Evolutionary conservation across 2,329 filamentous ascomycete species (phyloP).

Genomic region (Exophiala bonariae): DNA sequence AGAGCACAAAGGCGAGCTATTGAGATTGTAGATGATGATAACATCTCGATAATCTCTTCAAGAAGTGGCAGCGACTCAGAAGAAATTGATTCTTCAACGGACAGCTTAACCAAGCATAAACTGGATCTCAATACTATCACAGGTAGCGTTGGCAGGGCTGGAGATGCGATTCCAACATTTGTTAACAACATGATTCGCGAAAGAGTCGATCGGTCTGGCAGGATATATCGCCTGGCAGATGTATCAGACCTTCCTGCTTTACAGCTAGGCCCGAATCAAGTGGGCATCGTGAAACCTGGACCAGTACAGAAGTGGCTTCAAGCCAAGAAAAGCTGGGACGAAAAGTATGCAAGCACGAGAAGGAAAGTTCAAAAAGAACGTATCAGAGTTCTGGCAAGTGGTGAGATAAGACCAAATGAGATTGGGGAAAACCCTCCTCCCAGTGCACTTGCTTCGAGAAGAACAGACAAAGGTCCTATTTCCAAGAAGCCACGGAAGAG

Average conservation of each 20-base stretch:
- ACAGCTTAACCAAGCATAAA: constrained; percentile 23
- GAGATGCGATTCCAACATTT: constrained; percentile 79
- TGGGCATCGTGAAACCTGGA: constrained; percentile 77
- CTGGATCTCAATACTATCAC: constrained; percentile 21
- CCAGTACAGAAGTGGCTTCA: constrained; percentile 82
- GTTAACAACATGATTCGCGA: constrained; percentile 89
- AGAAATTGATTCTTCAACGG: constrained; percentile 16
- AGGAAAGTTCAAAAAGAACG: constrained; percentile 71
- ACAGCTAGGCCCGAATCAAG: constrained; percentile 60
- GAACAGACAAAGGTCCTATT: constrained; percentile 47
- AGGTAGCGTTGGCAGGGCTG: constrained; percentile 74
- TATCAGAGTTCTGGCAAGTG: constrained; percentile 69
- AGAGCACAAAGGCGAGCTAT: constrained; percentile 77
- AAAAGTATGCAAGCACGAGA: constrained; percentile 68
- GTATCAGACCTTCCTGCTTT: constrained; percentile 66
- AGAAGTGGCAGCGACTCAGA: constrained; percentile 41
- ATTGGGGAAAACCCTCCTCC: constrained; percentile 77
- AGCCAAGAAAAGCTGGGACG: constrained; percentile 72
- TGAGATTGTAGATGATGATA: constrained; percentile 77
- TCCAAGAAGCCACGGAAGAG: constrained; percentile 59
- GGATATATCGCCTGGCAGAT: constrained; percentile 66
- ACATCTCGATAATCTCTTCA: constrained; percentile 73
- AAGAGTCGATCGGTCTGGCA: constrained; percentile 75
- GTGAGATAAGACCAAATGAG: constrained; percentile 66
- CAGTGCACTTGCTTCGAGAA: constrained; percentile 74